These are phyloP conservation scores for Xylaria sp. DNA, from an alignment of 2,329 filamentous ascomycete genomes.

Conservation along the genomic window DNA sequence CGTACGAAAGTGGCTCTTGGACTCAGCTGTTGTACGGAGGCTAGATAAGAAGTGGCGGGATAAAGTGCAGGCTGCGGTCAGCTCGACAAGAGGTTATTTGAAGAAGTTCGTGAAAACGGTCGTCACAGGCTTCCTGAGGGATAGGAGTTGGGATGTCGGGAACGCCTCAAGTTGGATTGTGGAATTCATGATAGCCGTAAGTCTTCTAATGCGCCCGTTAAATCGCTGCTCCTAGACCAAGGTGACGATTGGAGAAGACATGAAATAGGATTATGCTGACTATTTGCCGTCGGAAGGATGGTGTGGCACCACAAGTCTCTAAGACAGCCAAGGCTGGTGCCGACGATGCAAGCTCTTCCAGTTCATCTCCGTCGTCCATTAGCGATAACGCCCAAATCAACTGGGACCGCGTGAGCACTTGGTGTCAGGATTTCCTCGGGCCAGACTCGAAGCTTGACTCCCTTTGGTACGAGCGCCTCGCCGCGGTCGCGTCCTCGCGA, in stretches of 20 bases:
- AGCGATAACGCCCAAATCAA: slow-evolving; percentile 3
- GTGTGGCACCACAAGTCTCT: not conserved
- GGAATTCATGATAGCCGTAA: slow-evolving; percentile 29
- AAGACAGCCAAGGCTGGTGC: not conserved
- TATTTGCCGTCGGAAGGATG: not conserved
- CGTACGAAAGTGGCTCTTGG: slow-evolving; percentile 42
- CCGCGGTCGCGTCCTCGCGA: slow-evolving; percentile 20
- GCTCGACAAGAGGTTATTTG: slow-evolving; percentile 38
- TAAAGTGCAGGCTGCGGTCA: slow-evolving; percentile 30
- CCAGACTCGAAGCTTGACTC: slow-evolving; percentile 39
- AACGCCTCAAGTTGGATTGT: slow-evolving; percentile 26
- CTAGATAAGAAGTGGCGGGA: slow-evolving; percentile 41
- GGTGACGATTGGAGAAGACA: not conserved
- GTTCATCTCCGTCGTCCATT: not conserved
- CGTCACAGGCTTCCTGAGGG: slow-evolving; percentile 29
- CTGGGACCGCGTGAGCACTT: slow-evolving; percentile 35
- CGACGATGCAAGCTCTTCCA: not conserved
- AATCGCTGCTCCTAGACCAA: not conserved
- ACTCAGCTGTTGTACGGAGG: slow-evolving; percentile 38
- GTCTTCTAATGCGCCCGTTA: not conserved
- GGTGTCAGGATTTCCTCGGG: slow-evolving; percentile 36
- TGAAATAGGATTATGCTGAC: not conserved
- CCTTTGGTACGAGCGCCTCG: slow-evolving; percentile 45
- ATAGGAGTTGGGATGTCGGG: slow-evolving; percentile 25
- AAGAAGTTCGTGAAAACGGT: slow-evolving; percentile 27